Evolutionary conservation across 2,329 filamentous ascomycete species (phyloP), one percentile per base, ranked within the genome.

Genomic region (Alternaria viburni): DNA sequence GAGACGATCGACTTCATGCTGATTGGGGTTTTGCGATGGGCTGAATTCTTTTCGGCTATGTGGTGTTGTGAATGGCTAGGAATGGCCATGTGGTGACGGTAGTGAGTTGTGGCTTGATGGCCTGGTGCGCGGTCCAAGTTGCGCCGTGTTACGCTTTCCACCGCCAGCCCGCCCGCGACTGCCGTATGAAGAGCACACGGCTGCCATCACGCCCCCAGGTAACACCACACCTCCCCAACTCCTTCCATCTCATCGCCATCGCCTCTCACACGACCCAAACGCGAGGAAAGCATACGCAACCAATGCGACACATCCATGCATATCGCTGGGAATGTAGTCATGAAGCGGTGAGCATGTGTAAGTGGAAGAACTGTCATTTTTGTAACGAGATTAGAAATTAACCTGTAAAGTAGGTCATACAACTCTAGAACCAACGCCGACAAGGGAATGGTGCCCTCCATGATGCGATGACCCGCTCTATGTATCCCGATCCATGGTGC

Each of bases 361-460:
- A 2, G 26, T 23, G 45, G 1, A 56, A 32, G 8, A 23, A 15
- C 32, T 23, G 25, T n/a, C 13, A 47, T 45, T 45, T 46, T 59
- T 15, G 46, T 55, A 50, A 54, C 46, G 41, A 36, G 56, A 59
- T 60, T 63, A 60, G 23, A 60, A 56, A 60, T 60, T 63, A 60
- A 63, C 51, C 15, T 49, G 9, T 45, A 25, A 32, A 11, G 28
- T 51, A 60, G 32, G 57, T 47, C 51, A 25, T 49, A 13, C 15
- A 46, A 56, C n/a, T 60, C 45, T 51, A 51, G 9, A 50, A 44
- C 30, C 51, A 46, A 51, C 57, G 57, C 57, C 57, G 21, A 45
- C 41, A 11, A 63, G 50, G 57, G 51, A 28, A 41, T 28, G 21
- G 26, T 43, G 51, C 41, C 51, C 51, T 56, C 50, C 25, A 43